These are phyloP conservation scores for Ceratocystis variospora DNA, from an alignment of 2,329 filamentous ascomycete genomes.

Conservation along the genomic window DNA sequence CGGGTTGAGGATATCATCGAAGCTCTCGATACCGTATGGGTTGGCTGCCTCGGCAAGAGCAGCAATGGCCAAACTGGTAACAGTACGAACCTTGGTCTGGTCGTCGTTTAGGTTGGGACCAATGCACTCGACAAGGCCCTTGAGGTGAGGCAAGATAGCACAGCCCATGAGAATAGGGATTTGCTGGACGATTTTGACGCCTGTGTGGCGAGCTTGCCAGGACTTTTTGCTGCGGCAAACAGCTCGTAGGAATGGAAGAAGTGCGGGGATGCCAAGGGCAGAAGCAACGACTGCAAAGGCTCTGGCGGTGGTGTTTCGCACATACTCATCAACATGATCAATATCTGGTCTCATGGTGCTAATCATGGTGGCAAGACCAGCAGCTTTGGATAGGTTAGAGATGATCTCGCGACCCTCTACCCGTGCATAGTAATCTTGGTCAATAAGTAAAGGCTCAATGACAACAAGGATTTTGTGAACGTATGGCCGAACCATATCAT, in stretches of 20 bases:
- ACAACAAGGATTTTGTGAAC: constrained; percentile 98
- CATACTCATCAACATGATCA: constrained; percentile 95
- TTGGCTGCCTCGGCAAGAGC: constrained; percentile 92
- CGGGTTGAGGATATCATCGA: constrained; percentile 93
- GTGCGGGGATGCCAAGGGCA: constrained; percentile 84
- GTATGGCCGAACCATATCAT: constrained; percentile 88
- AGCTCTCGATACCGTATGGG: constrained; percentile 97
- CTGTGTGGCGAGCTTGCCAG: constrained; percentile 94
- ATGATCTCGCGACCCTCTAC: constrained; percentile 98
- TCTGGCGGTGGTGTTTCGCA: constrained; percentile 90
- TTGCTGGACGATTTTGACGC: constrained; percentile 98
- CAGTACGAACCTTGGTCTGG: constrained; percentile 93
- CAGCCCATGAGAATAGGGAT: constrained; percentile 99
- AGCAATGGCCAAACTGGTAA: constrained; percentile 87
- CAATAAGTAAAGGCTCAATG: constrained; percentile 96
- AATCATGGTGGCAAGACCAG: constrained; percentile 96
- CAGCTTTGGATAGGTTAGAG: constrained; percentile 91
- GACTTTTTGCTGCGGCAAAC: constrained; percentile 98
- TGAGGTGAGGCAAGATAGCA: constrained; percentile 85
- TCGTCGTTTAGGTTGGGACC: constrained; percentile 92
- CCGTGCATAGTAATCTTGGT: constrained; percentile 97
- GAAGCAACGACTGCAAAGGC: constrained; percentile 96
- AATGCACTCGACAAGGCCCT: constrained; percentile 92
- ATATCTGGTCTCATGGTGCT: constrained; percentile 98
- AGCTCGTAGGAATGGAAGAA: constrained; percentile 86